Evolutionary conservation across 2,329 filamentous ascomycete genomes (phyloP).

Genomic region (Penicillium sp.): DNA sequence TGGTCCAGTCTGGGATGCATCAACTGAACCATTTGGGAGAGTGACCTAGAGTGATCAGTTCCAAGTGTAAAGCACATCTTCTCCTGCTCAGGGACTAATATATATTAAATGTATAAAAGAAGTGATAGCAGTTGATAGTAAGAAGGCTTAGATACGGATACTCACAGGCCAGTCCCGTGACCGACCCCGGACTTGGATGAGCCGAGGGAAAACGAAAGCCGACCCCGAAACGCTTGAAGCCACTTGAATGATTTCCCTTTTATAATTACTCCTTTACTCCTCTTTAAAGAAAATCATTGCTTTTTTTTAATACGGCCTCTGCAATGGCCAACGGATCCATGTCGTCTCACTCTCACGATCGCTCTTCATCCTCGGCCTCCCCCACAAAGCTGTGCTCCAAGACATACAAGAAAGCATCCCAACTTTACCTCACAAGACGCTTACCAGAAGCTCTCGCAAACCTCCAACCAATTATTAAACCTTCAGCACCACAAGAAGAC

Average conservation of each 20-base stretch:
- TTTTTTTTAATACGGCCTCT: neutral
- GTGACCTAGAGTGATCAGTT: neutral
- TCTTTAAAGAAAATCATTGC: neutral
- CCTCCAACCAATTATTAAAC: slow-evolving; percentile 75
- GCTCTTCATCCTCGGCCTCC: slow-evolving; percentile 67
- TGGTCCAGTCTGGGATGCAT: neutral
- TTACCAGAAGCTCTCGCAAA: slow-evolving; percentile 85
- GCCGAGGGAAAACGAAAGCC: slow-evolving; percentile 37
- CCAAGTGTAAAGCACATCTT: neutral
- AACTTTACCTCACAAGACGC: slow-evolving; percentile 90
- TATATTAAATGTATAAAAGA: neutral
- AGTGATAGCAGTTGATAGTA: neutral
- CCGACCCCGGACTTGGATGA: slow-evolving; percentile 33
- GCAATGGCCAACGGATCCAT: slow-evolving; percentile 34
- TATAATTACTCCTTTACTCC: neutral
- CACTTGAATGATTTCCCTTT: neutral
- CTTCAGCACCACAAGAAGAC: slow-evolving; percentile 42
- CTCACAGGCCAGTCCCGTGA: slow-evolving; percentile 30
- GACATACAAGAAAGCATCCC: slow-evolving; percentile 89
- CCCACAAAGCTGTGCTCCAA: slow-evolving; percentile 69
- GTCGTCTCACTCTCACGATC: slow-evolving; percentile 54
- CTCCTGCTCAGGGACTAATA: too few species aligned
- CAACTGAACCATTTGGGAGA: neutral
- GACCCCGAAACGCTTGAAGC: slow-evolving; percentile 8
- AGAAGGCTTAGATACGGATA: neutral